These are phyloP conservation scores for Penicillium sp. DNA, from an alignment of 2,329 filamentous ascomycete genomes.

Conservation along the genomic window DNA sequence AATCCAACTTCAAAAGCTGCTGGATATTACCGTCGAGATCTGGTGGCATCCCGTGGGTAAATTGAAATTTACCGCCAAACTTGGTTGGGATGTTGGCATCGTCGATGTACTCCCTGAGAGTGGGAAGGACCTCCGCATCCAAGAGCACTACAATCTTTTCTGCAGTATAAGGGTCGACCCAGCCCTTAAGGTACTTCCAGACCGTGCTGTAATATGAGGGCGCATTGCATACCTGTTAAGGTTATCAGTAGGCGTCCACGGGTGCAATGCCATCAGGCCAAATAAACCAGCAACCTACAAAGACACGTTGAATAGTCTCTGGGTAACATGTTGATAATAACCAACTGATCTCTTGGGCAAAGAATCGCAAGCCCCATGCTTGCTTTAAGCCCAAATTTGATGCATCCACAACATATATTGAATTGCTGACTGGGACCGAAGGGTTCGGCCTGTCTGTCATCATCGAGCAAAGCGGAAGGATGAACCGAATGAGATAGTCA, in stretches of 20 bases:
- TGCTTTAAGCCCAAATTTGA: conserved; percentile 20
- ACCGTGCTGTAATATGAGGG: conserved; percentile 23
- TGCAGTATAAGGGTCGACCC: conserved; percentile 27
- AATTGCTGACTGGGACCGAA: conserved; percentile 9
- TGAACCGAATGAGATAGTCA: conserved; percentile 21
- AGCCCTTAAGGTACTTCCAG: conserved; percentile 25
- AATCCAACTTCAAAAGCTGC: conserved; percentile 3
- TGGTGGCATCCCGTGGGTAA: conserved; percentile 21
- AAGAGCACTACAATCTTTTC: conserved; percentile 23
- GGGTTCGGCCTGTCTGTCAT: conserved; percentile 10
- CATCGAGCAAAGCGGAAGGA: conserved; percentile 25
- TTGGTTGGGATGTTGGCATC: conserved; percentile 19
- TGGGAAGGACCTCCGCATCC: conserved; percentile 12
- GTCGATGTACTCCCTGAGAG: conserved; percentile 17
- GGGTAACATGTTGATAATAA: conserved; percentile 30
- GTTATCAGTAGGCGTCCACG: background rate
- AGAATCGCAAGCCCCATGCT: conserved; percentile 21
- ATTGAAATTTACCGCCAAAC: conserved; percentile 21
- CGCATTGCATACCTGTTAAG: conserved; percentile 24
- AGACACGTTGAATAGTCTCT: conserved; percentile 23
- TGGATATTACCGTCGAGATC: conserved; percentile 15
- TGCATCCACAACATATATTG: conserved; percentile 24
- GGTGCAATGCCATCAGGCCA: background rate
- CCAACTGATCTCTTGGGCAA: conserved; percentile 23
- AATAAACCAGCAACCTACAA: conserved; percentile 5